Percentiles rank a stretch among this genome's conserved stretches.
phyloP scores from a whole-genome alignment of 2,329 filamentous ascomycete genomes.

The Phyllosticta paracitricarpa region DNA sequence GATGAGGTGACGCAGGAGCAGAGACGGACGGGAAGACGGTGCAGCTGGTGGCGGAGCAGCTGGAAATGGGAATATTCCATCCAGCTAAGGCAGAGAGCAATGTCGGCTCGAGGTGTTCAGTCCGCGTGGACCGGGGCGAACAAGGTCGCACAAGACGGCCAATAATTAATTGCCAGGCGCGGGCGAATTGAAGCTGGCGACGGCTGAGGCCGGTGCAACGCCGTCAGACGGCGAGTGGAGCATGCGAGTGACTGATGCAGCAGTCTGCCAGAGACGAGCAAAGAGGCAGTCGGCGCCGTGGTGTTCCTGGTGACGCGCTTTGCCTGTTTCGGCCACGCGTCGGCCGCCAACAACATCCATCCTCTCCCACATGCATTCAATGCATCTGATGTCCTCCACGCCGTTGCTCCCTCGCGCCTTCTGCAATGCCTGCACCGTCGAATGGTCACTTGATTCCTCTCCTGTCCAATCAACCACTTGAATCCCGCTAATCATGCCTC shows the following conservation, averaged over 20 bases:
- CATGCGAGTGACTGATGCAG: not conserved
- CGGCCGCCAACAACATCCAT: not conserved
- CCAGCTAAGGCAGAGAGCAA: not conserved
- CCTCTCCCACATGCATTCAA: not conserved
- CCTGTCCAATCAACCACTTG: not conserved
- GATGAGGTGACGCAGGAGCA: not conserved
- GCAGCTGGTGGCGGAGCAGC: not conserved
- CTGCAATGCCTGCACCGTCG: conserved; percentile 4
- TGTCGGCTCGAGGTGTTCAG: not conserved
- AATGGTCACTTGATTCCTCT: not conserved
- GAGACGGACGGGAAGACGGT: not conserved
- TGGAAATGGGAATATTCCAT: not conserved
- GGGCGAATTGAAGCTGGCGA: not conserved
- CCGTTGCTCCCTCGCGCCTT: not conserved
- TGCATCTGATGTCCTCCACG: not conserved
- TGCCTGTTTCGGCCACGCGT: not conserved
- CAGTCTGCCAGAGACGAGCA: not conserved
- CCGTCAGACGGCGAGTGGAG: not conserved
- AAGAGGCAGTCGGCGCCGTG: not conserved
- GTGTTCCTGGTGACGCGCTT: not conserved
- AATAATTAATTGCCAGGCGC: not conserved
- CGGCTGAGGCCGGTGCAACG: not conserved
- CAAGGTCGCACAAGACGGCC: not conserved
- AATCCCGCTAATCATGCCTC: not conserved
- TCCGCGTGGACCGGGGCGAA: not conserved